These are phyloP conservation scores for Rhodotorula mucilaginosa DNA, from an alignment of 1,284 basidiomycete species.

Conservation along the genomic window DNA sequence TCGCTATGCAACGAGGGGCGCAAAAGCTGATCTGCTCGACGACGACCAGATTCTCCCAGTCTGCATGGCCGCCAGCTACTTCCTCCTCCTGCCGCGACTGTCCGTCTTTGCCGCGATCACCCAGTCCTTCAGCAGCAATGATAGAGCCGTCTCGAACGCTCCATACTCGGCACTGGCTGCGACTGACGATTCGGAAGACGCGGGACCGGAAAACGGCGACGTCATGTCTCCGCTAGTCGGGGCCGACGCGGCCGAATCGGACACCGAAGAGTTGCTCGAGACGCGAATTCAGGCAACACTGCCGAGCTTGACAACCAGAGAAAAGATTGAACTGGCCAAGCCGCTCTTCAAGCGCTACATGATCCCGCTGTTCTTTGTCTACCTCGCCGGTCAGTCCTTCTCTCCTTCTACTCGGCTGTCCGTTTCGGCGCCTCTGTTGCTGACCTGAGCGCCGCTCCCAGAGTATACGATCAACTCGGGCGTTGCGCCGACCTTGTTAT, in stretches of 20 bases:
- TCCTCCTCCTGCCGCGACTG: slow-evolving; percentile 65
- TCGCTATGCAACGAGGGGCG: background rate
- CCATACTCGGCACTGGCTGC: slow-evolving; percentile 46
- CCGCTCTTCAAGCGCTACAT: slow-evolving; percentile 44
- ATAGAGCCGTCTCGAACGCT: slow-evolving; percentile 45
- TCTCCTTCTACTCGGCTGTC: background rate
- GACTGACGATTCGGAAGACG: slow-evolving; percentile 47
- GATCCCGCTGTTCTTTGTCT: slow-evolving; percentile 51
- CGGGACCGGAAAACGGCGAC: slow-evolving; percentile 18
- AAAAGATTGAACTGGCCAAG: slow-evolving; percentile 43
- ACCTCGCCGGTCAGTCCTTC: slow-evolving; percentile 61
- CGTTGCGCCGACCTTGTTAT: slow-evolving; percentile 84
- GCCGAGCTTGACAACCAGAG: slow-evolving; percentile 20
- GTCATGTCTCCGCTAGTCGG: background rate
- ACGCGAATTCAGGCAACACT: slow-evolving; percentile 15
- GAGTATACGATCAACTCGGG: slow-evolving; percentile 57
- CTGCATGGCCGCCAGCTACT: slow-evolving; percentile 67
- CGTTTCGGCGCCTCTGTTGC: background rate
- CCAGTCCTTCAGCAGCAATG: slow-evolving; percentile 53
- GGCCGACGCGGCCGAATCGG: slow-evolving; percentile 41
- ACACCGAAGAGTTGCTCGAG: background rate
- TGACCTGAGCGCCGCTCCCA: background rate
- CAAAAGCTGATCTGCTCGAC: background rate
- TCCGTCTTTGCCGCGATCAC: slow-evolving; percentile 24
- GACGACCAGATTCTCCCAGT: slow-evolving; percentile 67